Percentiles rank a stretch among this genome's conserved stretches.
phyloP scores from a whole-genome alignment of 306 rosid species.

The peach (Prunus persica) region DNA sequence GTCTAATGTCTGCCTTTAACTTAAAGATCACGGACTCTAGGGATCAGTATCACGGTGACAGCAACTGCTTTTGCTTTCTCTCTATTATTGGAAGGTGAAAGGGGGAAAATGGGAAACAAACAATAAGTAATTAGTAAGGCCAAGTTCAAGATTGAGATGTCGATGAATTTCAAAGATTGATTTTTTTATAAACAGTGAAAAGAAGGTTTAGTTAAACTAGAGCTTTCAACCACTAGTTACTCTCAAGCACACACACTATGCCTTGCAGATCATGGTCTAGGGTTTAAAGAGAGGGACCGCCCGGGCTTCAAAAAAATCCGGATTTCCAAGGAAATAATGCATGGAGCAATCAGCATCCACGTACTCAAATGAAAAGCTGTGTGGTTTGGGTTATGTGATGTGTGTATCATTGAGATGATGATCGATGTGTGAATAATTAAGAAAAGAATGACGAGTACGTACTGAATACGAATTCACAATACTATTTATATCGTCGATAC shows the following conservation, averaged over 20 bases:
- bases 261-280: neutral
- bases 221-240: conserved; percentile 30
- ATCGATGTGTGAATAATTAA: neutral
- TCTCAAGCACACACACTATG: neutral
- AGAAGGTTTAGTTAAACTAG: conserved; percentile 16
- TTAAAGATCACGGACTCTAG: conserved; percentile 32
- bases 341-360: conserved; percentile 24
- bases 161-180: neutral
- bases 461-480: no score
- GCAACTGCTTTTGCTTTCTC: neutral
- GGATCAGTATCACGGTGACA: conserved; percentile 1
- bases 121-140: conserved; percentile 1
- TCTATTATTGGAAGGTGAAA: conserved; percentile 11
- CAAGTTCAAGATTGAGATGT: neutral
- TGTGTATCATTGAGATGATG: neutral
- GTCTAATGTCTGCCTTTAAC: conserved; percentile 21
- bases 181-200: neutral
- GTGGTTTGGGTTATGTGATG: neutral
- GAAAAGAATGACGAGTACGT: neutral
- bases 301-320: neutral
- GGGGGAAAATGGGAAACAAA: conserved; percentile 9
- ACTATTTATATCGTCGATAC: neutral
- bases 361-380: neutral
- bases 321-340: conserved; percentile 18
- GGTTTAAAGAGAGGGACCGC: neutral